Base-by-base conservation (phyloP, 78 protist species). In the Dictyostelium purpureum region DNA sequence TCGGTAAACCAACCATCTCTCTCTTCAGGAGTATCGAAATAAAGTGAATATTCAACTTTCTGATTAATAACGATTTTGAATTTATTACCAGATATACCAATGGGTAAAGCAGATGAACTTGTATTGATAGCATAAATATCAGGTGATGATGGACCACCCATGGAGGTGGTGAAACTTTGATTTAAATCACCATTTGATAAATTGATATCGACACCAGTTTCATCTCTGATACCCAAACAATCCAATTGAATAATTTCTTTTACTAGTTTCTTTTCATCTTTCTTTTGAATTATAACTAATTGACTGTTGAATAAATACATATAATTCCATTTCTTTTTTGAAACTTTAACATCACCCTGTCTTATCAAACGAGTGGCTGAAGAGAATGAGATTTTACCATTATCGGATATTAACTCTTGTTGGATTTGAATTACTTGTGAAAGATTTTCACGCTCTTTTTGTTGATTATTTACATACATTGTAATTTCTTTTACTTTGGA, bases 401-500 rank as follows among this genome's bases (percentile, higher is more conserved):
- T 40, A 35, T 35, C 35, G 33, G 45, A 24, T 3, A 52, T 12
- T 6, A 75, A 52, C 2, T 75, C 81, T 35, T 75, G 61, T 75
- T 75, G 81, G 35, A 75, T 75, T 75, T 75, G 81, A 24, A 75
- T 24, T 51, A 75, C 81, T 10, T 75, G 40, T 51, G 67, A 24
- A 6, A 75, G 52, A 35, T 75, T 75, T 51, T 75, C 81, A 51
- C 81, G 47, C 7, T 75, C 81, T n/a, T 75, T 75, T 51, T 75
- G 81, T 51, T 75, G 81, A 52, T 75, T 66, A 33, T 75, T 75
- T 19, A 75, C 56, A 75, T 75, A 75, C 81, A 75, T 75, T 19
- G 81, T 75, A 7, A 75, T 75, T 37, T 75, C 81, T 75, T 52
- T 75, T 6, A 75, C 52, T 35, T 75, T 75, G 2, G 33, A 42